A percentile compares a stretch with the other conserved stretches of the same genome.
phyloP scores from a whole-genome alignment of 2,329 filamentous ascomycete genomes.

The Didymellaceae sp. region DNA sequence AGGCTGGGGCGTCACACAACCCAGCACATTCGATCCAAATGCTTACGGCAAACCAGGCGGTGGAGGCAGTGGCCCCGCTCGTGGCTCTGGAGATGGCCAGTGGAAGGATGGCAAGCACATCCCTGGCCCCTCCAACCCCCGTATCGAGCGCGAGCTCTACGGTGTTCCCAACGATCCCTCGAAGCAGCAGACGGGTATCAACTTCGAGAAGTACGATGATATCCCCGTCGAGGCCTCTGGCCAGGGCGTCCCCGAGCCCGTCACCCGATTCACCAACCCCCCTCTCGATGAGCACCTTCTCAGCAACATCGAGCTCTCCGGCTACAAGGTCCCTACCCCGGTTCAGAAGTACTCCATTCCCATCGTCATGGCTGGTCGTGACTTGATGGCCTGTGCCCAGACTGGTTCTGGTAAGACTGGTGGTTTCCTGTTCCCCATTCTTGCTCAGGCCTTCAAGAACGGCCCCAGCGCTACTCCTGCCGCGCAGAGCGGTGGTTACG shows the following conservation, averaged over 20 bases:
- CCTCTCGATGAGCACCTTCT: conserved; percentile 94
- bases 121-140: conserved; percentile 84
- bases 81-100: conserved; percentile 91
- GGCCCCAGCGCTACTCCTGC: conserved; percentile 77
- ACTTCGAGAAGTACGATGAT: conserved; percentile 99
- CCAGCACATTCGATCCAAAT: conserved; percentile 66
- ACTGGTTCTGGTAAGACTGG: conserved; percentile 99
- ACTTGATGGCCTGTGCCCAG: conserved; percentile 99
- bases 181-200: conserved; percentile 98
- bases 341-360: conserved; percentile 99
- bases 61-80: conserved; percentile 63
- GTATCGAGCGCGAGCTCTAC: conserved; percentile 94
- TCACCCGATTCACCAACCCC: conserved; percentile 89
- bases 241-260: conserved; percentile 88
- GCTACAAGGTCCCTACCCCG: conserved; percentile 94
- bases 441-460: conserved; percentile 94
- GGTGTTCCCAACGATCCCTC: conserved; percentile 87
- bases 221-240: conserved; percentile 98
- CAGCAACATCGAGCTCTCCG: conserved; percentile 89
- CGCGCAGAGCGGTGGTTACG: conserved; percentile 64
- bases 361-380: conserved; percentile 96
- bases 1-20: conserved; percentile 48
- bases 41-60: conserved; percentile 64
- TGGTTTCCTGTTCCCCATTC: conserved; percentile 98
- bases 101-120: conserved; percentile 98